Evolutionary conservation across 345 rosid genomes (phyloP).

Genomic region (Arabis hirsuta): DNA sequence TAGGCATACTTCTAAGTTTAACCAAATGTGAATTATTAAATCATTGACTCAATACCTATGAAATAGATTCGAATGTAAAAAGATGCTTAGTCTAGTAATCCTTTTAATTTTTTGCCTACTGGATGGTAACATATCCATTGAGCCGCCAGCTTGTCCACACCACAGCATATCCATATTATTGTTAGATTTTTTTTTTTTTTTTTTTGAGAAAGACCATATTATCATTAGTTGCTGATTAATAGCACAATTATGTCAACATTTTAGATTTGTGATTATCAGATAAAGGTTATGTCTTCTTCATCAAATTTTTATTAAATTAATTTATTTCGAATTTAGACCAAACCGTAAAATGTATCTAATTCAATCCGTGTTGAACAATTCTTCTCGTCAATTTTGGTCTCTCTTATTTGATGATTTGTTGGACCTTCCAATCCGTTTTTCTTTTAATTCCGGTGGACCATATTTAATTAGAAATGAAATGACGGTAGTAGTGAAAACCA

Average conservation of each 20-base stretch:
- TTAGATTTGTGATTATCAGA: slow-evolving; percentile 10
- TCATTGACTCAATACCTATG: not conserved
- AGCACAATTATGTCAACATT: slow-evolving; percentile 16
- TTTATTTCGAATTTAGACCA: slow-evolving; percentile 9
- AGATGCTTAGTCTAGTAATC: not conserved
- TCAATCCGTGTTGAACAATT: slow-evolving; percentile 37
- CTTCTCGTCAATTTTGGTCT: slow-evolving; percentile 37
- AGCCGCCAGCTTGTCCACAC: not conserved
- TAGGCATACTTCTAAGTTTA: too few species aligned
- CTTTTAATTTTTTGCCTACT: not conserved
- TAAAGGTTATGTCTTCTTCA: slow-evolving; percentile 20
- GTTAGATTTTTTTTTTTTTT: too few species aligned
- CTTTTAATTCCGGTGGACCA: not conserved
- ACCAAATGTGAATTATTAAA: not conserved
- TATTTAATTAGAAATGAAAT: not conserved
- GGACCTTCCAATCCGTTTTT: not conserved
- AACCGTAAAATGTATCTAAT: not conserved
- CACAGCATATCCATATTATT: not conserved
- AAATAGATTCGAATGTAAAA: not conserved
- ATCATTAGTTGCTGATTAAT: slow-evolving; percentile 1
- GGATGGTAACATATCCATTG: not conserved
- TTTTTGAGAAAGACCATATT: too few species aligned
- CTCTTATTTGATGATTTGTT: not conserved
- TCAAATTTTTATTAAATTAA: not conserved
- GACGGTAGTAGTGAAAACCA: not conserved